Evolutionary conservation across 352 stramenopile genomes (phyloP), one percentile per base, ranked within the genome.

Genomic region (Phytophthora uliginosa): DNA sequence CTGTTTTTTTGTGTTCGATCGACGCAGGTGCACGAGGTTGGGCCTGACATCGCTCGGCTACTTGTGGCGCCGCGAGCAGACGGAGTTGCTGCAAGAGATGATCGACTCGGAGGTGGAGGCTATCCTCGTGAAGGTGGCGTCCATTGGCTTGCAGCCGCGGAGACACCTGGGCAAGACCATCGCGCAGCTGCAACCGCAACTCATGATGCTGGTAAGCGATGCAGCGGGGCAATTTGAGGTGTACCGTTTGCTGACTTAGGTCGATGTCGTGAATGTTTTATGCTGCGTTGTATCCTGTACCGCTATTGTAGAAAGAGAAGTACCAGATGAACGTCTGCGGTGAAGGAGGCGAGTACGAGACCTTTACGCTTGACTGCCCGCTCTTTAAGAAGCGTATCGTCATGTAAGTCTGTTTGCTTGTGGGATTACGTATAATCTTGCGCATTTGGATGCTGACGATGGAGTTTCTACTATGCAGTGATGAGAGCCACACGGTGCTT

Each of bases 301-400:
- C 26, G 26, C 38, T n/a, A 45, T 59, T 59, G 26, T 56, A 95
- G 89, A 83, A 99, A 78, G 84, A 98, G 22, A 94, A 97, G 63
- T 99, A 98, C 78, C 95, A 98, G 61, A 96, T 99, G 74, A 98
- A 99, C 76, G 90, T 99, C 8, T 99, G 97, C 45, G 98, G 98
- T 17, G 98, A 99, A 88, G 98, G 98, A 42, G 98, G 98, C 20
- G 98, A 99, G 81, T 99, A 99, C 86, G 98, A 99, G 86, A 99
- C 97, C 2, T 84, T 99, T 33, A 99, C 98, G 26, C 76, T 99
- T n/a, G 96, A 99, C 86, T 99, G 94, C 74, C 95, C 96, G 26
- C 80, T 98, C 4, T 99, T 99, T 65, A 95, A 97, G 67, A 95
- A 98, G 71, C 84, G 94, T 17, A 97, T 99, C 60, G 88, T 97